Evolutionary conservation across 768 basidiomycete species (phyloP).

Genomic region (Kwoniella mangroviensis): DNA sequence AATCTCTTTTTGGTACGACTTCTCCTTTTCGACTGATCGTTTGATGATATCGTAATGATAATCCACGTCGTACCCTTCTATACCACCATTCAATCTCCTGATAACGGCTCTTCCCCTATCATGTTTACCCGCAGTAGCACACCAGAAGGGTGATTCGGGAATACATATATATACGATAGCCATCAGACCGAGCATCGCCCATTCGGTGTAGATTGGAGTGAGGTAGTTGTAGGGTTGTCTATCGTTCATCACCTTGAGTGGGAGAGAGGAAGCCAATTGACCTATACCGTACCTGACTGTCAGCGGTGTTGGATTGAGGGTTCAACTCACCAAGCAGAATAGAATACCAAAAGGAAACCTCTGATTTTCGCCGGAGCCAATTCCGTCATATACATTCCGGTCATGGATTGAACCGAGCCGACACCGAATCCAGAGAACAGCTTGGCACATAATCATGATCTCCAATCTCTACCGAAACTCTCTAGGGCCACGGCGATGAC

Average conservation of each 20-base stretch:
- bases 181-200: constrained; percentile 29
- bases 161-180: constrained; percentile 23
- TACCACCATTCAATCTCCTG: constrained; percentile 36
- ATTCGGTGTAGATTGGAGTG: constrained; percentile 43
- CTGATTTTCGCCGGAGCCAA: constrained; percentile 37
- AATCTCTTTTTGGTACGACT: constrained; percentile 8
- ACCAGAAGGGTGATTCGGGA: constrained; percentile 41
- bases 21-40: constrained; percentile 32
- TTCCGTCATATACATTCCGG: constrained; percentile 41
- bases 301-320: neutral
- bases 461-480: constrained; percentile 4
- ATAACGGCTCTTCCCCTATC: constrained; percentile 34
- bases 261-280: constrained; percentile 35
- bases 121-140: constrained; percentile 32
- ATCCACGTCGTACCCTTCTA: constrained; percentile 46
- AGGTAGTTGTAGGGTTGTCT: constrained; percentile 35
- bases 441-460: constrained; percentile 35
- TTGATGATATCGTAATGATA: constrained; percentile 43
- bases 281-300: constrained; percentile 38
- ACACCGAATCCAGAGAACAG: constrained; percentile 42
- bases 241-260: constrained; percentile 35
- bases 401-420: constrained; percentile 43
- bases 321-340: constrained; percentile 31
- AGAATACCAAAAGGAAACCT: constrained; percentile 35
- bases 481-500: constrained; percentile 14